Evolutionary conservation across 2,329 filamentous ascomycete species (phyloP).

Genomic region (Colletotrichum musae): DNA sequence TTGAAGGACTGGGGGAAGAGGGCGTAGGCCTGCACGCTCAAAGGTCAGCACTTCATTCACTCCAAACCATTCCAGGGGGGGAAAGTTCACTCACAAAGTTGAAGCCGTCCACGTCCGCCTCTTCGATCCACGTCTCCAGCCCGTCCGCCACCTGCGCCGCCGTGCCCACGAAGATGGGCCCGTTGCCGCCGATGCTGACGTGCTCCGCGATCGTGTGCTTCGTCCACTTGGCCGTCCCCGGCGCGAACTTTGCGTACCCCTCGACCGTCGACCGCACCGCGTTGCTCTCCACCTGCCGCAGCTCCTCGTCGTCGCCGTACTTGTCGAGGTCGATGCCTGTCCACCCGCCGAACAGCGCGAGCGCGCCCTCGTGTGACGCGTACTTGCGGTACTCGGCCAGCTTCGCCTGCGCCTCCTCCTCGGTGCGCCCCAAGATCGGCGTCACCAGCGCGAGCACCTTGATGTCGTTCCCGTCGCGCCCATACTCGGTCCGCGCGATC

Average conservation of each 20-base stretch:
- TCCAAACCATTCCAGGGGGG: neutral
- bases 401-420: slow-evolving; percentile 77
- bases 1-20: slow-evolving; percentile 78
- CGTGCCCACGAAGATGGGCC: slow-evolving; percentile 75
- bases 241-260: slow-evolving; percentile 69
- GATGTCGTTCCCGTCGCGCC: slow-evolving; percentile 72
- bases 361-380: slow-evolving; percentile 73
- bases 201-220: slow-evolving; percentile 79
- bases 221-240: slow-evolving; percentile 77
- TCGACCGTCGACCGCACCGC: slow-evolving; percentile 72
- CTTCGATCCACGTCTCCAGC: slow-evolving; percentile 76
- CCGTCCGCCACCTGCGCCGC: slow-evolving; percentile 75
- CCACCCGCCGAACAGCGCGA: slow-evolving; percentile 82
- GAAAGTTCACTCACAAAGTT: slow-evolving; percentile 69
- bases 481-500: slow-evolving; percentile 65
- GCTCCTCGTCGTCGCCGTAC: slow-evolving; percentile 76
- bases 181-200: slow-evolving; percentile 77
- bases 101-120: slow-evolving; percentile 82
- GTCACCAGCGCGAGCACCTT: slow-evolving; percentile 79
- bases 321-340: slow-evolving; percentile 71
- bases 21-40: slow-evolving; percentile 66
- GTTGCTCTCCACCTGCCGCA: slow-evolving; percentile 74
- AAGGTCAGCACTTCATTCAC: slow-evolving; percentile 4
- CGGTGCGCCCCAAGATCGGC: slow-evolving; percentile 74
- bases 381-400: slow-evolving; percentile 73